Percentiles rank a stretch among this genome's conserved stretches.
Evolutionary conservation across 192 early-diverging fungal species (phyloP).

Genomic region (Backusella parvicylindrica): DNA sequence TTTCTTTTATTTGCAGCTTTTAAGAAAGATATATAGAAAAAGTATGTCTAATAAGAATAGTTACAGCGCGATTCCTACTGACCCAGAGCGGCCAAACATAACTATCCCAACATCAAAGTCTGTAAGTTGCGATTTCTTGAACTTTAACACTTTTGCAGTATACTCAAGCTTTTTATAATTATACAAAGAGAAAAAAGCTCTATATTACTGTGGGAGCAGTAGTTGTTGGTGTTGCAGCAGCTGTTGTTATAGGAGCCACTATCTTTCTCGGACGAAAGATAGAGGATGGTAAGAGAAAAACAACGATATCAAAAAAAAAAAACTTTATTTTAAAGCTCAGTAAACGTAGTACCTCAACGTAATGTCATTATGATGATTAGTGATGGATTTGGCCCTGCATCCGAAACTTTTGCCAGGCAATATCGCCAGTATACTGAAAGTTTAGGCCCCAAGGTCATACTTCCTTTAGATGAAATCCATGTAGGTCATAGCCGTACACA

Average conservation of each 20-base stretch:
- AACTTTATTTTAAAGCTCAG: not conserved
- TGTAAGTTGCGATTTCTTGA: not conserved
- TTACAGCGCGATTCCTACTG: slow-evolving; percentile 18
- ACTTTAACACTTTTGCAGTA: not conserved
- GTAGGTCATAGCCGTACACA: slow-evolving; percentile 50
- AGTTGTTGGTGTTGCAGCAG: slow-evolving; percentile 1
- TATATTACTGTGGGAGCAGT: slow-evolving; percentile 6
- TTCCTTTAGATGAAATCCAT: slow-evolving; percentile 45
- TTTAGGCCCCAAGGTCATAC: slow-evolving; percentile 17
- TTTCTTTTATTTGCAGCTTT: not conserved
- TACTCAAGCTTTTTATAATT: not conserved
- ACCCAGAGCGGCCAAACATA: slow-evolving; percentile 4
- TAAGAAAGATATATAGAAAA: not conserved
- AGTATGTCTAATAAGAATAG: slow-evolving; percentile 3
- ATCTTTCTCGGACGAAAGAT: slow-evolving; percentile 4
- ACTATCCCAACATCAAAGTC: not conserved
- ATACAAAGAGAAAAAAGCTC: slow-evolving; percentile 10
- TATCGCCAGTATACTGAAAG: slow-evolving; percentile 22
- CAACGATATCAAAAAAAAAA: not conserved
- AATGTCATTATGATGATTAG: slow-evolving; percentile 61
- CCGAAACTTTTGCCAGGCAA: slow-evolving; percentile 53
- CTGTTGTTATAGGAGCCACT: slow-evolving; percentile 6
- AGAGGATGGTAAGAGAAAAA: not conserved
- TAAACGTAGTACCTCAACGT: not conserved
- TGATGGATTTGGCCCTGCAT: slow-evolving; percentile 59